Evolutionary conservation across 2,329 filamentous ascomycete species (phyloP), one percentile per base, ranked within the genome.

Genomic region (Trichoderma atroviride): DNA sequence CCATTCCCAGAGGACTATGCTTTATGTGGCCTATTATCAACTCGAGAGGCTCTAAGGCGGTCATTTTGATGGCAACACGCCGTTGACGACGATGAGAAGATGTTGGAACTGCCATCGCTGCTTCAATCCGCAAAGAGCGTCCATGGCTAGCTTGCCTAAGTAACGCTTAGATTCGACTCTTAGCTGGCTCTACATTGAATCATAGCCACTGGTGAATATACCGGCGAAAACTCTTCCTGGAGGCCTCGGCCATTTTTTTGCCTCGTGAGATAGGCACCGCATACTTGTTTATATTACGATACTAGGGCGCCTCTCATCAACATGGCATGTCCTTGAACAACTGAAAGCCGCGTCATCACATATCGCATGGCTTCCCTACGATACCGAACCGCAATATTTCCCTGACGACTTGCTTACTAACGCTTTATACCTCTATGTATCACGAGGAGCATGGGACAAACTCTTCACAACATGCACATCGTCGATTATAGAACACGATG

Each of bases 1-100:
- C 89, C 90, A 0, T 76, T 93, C 0, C 89, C 90, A 0, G 91
- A 93, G 61, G 91, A 94, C 71, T 92, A 87, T 73, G 83, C 86
- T 0, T 83, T 92, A 67, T 83, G 89, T 1, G 91, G 91, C 0
- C 79, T 24, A 10, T 0, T 24, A 62, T 22, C 37, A 52, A 22
- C 58, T n/a, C 27, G 5, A 19, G 3, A 31, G 58, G 58, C n/a
- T 43, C 31, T 5, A 6, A 4, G 13, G 13, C 6, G 43, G 6
- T 22, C 29, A 19, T 1, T 13, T 62, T 24, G 29, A 50, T 19
- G 13, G 40, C 33, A 27, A 19, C 5, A 56, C 4, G 11, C 24
- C 14, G 13, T 29, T 6, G 61, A 63, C 13, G 50, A 11, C 4
- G 61, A 56, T 9, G 24, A 55, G n/a, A 11, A 19, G 13, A 1